Conservation (phyloP, 495 filamentous ascomycete species). For the Xanthoparmelia taractica region DNA sequence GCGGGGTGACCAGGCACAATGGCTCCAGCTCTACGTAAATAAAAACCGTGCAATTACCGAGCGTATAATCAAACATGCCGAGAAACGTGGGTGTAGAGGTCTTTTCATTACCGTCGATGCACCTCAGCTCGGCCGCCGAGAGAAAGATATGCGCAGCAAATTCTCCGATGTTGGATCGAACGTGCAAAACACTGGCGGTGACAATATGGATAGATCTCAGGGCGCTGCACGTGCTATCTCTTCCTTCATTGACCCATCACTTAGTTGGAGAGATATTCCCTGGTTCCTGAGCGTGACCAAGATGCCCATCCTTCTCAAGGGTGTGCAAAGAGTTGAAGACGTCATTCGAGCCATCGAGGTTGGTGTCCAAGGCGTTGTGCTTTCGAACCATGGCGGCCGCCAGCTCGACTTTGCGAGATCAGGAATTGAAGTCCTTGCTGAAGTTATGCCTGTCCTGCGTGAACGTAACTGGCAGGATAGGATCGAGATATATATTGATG, state of each 20-base stretch:
- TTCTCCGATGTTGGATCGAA: slow-evolving; percentile 80
- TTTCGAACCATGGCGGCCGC: slow-evolving; percentile 96
- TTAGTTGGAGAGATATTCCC: slow-evolving; percentile 89
- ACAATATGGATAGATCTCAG: slow-evolving; percentile 72
- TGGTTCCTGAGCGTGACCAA: slow-evolving; percentile 89
- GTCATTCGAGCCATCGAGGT: slow-evolving; percentile 75
- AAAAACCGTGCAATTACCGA: slow-evolving; percentile 88
- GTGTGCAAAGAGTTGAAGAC: slow-evolving; percentile 92
- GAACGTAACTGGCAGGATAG: slow-evolving; percentile 71
- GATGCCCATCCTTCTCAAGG: slow-evolving; percentile 96
- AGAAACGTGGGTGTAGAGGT: slow-evolving; percentile 85
- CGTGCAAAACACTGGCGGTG: slow-evolving; percentile 59
- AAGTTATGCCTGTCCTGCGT: slow-evolving; percentile 91
- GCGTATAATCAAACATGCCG: slow-evolving; percentile 84
- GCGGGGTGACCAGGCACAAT: slow-evolving; percentile 76
- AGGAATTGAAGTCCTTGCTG: slow-evolving; percentile 87
- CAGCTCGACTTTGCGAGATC: slow-evolving; percentile 90
- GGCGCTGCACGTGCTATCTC: slow-evolving; percentile 90
- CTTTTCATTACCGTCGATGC: slow-evolving; percentile 99
- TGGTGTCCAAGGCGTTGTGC: slow-evolving; percentile 85
- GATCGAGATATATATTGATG: slow-evolving; percentile 88
- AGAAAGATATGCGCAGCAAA: slow-evolving; percentile 93
- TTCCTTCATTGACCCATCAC: slow-evolving; percentile 85
- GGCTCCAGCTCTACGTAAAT: slow-evolving; percentile 98
- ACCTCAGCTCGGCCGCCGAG: slow-evolving; percentile 66